Evolutionary conservation across 2,329 filamentous ascomycete species (phyloP).

Genomic region (Sporothrix brunneoviolacea): DNA sequence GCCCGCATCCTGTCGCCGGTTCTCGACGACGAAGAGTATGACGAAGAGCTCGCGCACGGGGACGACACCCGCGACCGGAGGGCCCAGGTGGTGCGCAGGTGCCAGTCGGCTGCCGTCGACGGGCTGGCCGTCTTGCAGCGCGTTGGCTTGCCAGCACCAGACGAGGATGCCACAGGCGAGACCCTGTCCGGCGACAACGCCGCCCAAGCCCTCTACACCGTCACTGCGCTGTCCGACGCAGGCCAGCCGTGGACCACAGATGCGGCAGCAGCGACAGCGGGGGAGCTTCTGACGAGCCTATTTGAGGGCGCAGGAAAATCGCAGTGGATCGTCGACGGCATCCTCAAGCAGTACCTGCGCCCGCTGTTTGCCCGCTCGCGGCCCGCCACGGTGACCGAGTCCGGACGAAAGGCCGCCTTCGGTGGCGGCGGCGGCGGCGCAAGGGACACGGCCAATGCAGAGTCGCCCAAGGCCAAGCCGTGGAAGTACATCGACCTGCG

Average conservation of each 20-base stretch:
- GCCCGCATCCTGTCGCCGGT: constrained; percentile 13
- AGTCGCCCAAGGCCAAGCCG: constrained; percentile 41
- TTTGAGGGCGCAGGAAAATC: constrained; percentile 14
- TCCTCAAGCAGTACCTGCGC: constrained; percentile 58
- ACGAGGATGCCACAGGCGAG: too few species aligned
- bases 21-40: background rate
- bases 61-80: constrained; percentile 1
- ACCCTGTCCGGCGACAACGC: constrained; percentile 4
- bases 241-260: constrained; percentile 25
- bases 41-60: background rate
- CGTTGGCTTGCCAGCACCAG: background rate
- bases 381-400: constrained; percentile 46
- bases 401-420: constrained; percentile 49
- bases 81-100: constrained; percentile 5
- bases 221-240: constrained; percentile 28
- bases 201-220: constrained; percentile 25
- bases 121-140: constrained; percentile 17
- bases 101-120: constrained; percentile 12
- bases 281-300: constrained; percentile 26
- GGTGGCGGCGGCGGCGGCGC: constrained; percentile 32
- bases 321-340: constrained; percentile 44
- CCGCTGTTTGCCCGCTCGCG: constrained; percentile 58
- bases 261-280: constrained; percentile 26
- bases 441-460: constrained; percentile 12
- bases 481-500: constrained; percentile 54